Percentiles rank a stretch among this genome's conserved stretches.
Evolutionary conservation across 805 yeast species (phyloP).

Genomic region (Pichia cephalocereana): DNA sequence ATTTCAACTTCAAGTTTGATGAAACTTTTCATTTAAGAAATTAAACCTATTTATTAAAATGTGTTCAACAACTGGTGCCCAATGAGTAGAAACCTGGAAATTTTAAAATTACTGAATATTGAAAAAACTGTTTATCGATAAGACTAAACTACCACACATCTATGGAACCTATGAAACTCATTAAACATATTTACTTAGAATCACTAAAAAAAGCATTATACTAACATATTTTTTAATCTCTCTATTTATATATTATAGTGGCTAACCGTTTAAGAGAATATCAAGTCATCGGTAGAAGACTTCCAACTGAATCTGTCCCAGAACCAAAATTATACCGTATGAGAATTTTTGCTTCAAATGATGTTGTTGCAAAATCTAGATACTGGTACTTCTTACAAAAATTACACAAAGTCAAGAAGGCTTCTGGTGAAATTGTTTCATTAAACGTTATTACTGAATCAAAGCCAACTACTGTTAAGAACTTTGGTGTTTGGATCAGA

Average conservation of each 20-base stretch:
- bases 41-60: too few species aligned
- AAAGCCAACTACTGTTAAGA: conserved; percentile 98
- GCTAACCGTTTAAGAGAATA: conserved; percentile 92
- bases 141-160: too few species aligned
- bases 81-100: too few species aligned
- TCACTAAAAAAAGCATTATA: neutral
- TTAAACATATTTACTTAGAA: too few species aligned
- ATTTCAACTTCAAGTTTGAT: too few species aligned
- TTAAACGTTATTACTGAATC: conserved; percentile 87
- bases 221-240: neutral
- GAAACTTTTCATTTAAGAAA: too few species aligned
- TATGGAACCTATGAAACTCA: too few species aligned
- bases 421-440: conserved; percentile 98
- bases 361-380: conserved; percentile 99
- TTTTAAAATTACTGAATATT: too few species aligned
- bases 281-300: conserved; percentile 99
- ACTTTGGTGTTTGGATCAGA: conserved; percentile 99
- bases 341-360: conserved; percentile 99
- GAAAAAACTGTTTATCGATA: too few species aligned
- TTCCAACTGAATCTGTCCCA: conserved; percentile 97
- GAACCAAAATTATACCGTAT: conserved; percentile 99
- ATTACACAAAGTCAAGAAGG: conserved; percentile 98
- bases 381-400: conserved; percentile 99
- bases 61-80: too few species aligned
- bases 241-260: conserved; percentile 35